Evolutionary conservation across 768 basidiomycete species (phyloP).

Genomic region (Rubroboletus satanas): DNA sequence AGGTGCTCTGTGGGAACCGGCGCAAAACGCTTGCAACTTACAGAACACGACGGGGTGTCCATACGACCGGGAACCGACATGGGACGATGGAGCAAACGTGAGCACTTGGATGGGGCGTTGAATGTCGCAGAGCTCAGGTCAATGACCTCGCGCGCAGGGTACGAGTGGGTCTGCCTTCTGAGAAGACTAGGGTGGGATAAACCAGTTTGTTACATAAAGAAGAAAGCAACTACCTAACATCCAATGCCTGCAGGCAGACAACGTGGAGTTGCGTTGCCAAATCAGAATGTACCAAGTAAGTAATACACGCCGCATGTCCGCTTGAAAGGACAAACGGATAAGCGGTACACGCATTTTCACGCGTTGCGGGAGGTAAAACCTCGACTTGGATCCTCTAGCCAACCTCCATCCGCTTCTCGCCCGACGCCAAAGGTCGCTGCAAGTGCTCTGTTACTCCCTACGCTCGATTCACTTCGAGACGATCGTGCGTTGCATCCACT

Average conservation of each 20-base stretch:
- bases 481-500: slow-evolving; percentile 27
- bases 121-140: background rate
- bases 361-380: slow-evolving; percentile 42
- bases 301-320: slow-evolving; percentile 32
- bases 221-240: slow-evolving; percentile 38
- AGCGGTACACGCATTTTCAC: slow-evolving; percentile 51
- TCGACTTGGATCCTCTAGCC: slow-evolving; percentile 31
- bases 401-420: slow-evolving; percentile 19
- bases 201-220: slow-evolving; percentile 41
- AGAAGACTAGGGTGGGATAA: slow-evolving; percentile 12
- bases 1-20: slow-evolving; percentile 32
- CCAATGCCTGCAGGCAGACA: slow-evolving; percentile 72
- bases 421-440: slow-evolving; percentile 24
- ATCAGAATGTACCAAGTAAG: slow-evolving; percentile 45
- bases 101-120: background rate
- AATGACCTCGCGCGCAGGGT: background rate
- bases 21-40: slow-evolving; percentile 9
- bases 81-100: background rate
- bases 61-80: background rate
- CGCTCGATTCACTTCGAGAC: slow-evolving; percentile 57
- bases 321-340: slow-evolving; percentile 42
- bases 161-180: background rate
- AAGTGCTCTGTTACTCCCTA: slow-evolving; percentile 26
- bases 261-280: slow-evolving; percentile 52
- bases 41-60: slow-evolving; percentile 7